A percentile compares a stretch with the other conserved stretches of the same genome.
These are phyloP conservation scores for Limnomonas spitsbergensis DNA, from an alignment of 139 green algal genomes.

Conservation along the genomic window DNA sequence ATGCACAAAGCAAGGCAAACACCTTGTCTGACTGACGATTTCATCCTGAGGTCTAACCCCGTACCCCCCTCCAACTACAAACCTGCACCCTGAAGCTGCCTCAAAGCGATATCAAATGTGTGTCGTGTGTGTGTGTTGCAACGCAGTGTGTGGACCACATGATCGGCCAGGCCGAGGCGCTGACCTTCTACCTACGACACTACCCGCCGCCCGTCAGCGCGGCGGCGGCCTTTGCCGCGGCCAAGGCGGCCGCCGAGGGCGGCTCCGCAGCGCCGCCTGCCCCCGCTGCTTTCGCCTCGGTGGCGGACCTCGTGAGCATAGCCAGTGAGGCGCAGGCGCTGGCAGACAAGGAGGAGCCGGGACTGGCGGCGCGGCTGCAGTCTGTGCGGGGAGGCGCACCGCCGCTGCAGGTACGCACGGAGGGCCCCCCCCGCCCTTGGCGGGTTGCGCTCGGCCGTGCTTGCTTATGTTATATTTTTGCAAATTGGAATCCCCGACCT, in stretches of 20 bases:
- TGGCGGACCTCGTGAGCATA: constrained; percentile 11
- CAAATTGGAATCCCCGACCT: too few species aligned
- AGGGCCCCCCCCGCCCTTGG: too few species aligned
- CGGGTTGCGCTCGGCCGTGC: too few species aligned
- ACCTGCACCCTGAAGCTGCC: too few species aligned
- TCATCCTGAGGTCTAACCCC: too few species aligned
- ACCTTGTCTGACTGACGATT: too few species aligned
- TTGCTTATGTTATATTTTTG: too few species aligned
- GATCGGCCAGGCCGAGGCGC: constrained; percentile 32
- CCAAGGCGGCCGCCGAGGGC: neutral
- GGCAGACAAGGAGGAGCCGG: constrained; percentile 39
- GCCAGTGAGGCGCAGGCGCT: constrained; percentile 44
- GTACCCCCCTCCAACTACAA: too few species aligned
- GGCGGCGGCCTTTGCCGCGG: neutral
- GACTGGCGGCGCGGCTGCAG: constrained; percentile 25
- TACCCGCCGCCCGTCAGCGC: constrained; percentile 15
- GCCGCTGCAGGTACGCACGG: neutral
- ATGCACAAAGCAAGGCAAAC: too few species aligned
- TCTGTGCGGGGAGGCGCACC: neutral
- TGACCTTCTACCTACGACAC: constrained; percentile 26
- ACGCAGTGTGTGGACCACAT: neutral
- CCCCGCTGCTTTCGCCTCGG: neutral
- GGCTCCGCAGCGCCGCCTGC: neutral
- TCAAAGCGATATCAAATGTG: too few species aligned
- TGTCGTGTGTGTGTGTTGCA: too few species aligned